Base-by-base conservation (phyloP, 176 grass and related monocot genomes). In the Pharus latifolius region DNA sequence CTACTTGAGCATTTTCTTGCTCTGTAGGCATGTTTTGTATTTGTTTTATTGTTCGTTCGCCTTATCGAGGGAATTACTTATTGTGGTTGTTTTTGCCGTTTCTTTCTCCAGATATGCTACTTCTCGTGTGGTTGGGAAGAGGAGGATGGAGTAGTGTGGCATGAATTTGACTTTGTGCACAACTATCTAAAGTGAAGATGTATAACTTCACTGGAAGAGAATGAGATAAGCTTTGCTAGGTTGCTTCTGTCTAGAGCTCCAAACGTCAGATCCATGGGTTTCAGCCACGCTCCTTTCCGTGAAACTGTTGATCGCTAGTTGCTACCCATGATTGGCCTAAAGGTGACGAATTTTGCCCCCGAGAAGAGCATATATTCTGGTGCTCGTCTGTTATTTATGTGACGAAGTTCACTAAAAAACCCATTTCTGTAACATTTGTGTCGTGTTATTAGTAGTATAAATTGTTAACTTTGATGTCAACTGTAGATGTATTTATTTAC, bases 151-250 rank as follows among this genome's bases (percentile, higher is more conserved):
- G 46, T 69, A 10, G 12, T 27, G 15, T 56, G 68, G 68, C 15
- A 71, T 29, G 35, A 42, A 55, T 17, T 42, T 9, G 18, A 56
- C 32, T 71, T 71, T 23, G 15, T 55, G 24, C 68, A 71, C 23
- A 37, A 18, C 15, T 42, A 8, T 12, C 18, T 71, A 35, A 71
- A n/a, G 34, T 71, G 12, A 34, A 56, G 34, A 71, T 56, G 34
- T 56, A 42, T 38, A 56, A 71, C 10, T 71, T 71, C 49, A 56
- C 3, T 20, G 68, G 68, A 18, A 56, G 68, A 43, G 33, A 71
- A 56, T 15, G 34, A 56, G 13, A 70, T 56, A 42, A 16, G 50
- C 4, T 71, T 57, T 26, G 51, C 52, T 6, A 56, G 35, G n/a
- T 37, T 20, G 6, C 17, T 72, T 33, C n/a, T 57, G 4, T 8